Evolutionary conservation across 169 alveolate genomes (phyloP), one percentile per base, ranked within the genome.

Genomic region (Toxoplasma gondii): DNA sequence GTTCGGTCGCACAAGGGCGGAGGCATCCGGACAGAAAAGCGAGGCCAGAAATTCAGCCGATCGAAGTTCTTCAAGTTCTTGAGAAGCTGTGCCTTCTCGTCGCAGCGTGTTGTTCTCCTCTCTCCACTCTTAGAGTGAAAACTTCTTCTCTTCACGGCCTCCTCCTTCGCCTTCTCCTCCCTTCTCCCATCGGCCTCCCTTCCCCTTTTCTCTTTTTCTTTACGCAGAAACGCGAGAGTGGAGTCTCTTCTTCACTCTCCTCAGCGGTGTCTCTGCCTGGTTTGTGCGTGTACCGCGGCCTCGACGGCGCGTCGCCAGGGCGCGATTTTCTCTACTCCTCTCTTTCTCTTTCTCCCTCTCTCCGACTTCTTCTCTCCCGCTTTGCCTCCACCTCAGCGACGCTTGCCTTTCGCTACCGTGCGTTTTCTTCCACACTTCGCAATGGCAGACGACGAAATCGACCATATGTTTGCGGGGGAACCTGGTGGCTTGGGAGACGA

Each of bases 371-470:
- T 38, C 49, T 38, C 45, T 36, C 12, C 34, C 36, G 7, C 43
- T 34, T n/a, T n/a, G 12, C 36, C 49, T 78, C 41, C 45, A 34
- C 45, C 45, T 27, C 53, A 22, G 12, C 43, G 43, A 10, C 41
- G 10, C 34, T n/a, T 38, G 29, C 49, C 45, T 10, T 38, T 38
- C 67, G 67, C 67, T 19, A 53, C 19, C 67, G 19, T 53, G 27
- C 19, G 67, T 53, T 19, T 53, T 53, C 19, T 9, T 53, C 67
- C 19, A 19, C 67, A 19, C 67, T n/a, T 36, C 88, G 45, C 31
- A 22, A 91, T 91, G 94, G 94, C 88, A 87, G 94, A 91, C 94
- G 94, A 80, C 43, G 94, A 91, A 41, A 53, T 34, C 19, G 94
- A 91, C 36, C 81, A 91, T 41, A 74, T 78, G 94, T 74, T 78